Evolutionary conservation across 371 early-diverging fungal genomes (phyloP).

Genomic region (Rhizopus arrhizus): DNA sequence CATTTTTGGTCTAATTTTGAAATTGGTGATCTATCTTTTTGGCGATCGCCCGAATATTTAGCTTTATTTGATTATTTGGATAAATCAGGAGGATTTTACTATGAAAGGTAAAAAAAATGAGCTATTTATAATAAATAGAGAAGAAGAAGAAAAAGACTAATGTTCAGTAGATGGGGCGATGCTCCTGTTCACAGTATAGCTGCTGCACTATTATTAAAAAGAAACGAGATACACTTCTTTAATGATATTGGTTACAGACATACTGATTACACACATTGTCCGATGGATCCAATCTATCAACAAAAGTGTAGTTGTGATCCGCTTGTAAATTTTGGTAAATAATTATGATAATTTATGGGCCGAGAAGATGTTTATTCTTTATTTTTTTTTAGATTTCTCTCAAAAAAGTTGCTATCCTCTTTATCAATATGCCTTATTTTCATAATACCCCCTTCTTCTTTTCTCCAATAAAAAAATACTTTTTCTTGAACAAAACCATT

Average conservation of each 20-base stretch:
- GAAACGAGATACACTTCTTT: constrained; percentile 84
- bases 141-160: background rate
- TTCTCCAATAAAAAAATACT: too few species aligned
- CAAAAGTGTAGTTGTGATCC: constrained; percentile 60
- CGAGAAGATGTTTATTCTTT: too few species aligned
- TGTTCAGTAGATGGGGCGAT: constrained; percentile 92
- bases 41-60: constrained; percentile 71
- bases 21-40: constrained; percentile 83
- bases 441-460: too few species aligned
- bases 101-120: constrained; percentile 62
- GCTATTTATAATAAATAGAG: too few species aligned
- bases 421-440: too few species aligned
- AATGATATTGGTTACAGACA: constrained; percentile 80
- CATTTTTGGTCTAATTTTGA: constrained; percentile 73
- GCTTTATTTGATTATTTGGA: constrained; percentile 84
- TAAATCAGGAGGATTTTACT: constrained; percentile 87
- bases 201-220: constrained; percentile 76
- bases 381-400: too few species aligned
- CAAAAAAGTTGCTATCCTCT: too few species aligned
- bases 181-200: constrained; percentile 95
- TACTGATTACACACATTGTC: constrained; percentile 68
- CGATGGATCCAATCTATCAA: constrained; percentile 49
- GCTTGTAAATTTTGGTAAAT: constrained; percentile 39
- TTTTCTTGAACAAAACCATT: too few species aligned
- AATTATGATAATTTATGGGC: too few species aligned